Percentiles rank a stretch among this genome's conserved stretches.
These are phyloP conservation scores for Hypoxylon rickii DNA, from an alignment of 495 filamentous ascomycete species.

Conservation along the genomic window DNA sequence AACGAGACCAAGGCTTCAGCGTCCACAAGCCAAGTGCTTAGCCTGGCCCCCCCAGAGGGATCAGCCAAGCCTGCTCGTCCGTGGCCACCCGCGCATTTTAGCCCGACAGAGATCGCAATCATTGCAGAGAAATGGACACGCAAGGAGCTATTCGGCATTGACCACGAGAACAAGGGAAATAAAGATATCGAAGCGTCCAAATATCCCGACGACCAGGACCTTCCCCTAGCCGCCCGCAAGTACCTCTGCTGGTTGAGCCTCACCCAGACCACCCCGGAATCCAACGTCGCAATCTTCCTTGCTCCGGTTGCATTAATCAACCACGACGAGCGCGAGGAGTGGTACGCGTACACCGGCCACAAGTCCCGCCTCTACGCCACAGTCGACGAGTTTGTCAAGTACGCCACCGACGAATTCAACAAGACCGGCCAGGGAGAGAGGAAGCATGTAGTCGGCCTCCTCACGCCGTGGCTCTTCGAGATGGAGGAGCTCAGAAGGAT, in stretches of 20 bases:
- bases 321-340: slow-evolving; percentile 11
- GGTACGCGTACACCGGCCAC: slow-evolving; percentile 19
- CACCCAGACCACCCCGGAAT: not conserved
- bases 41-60: not conserved
- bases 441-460: slow-evolving; percentile 17
- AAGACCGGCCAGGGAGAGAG: not conserved
- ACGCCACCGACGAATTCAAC: slow-evolving; percentile 8
- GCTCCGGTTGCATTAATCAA: slow-evolving; percentile 21
- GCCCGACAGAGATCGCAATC: slow-evolving; percentile 13
- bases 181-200: not conserved
- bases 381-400: slow-evolving; percentile 15
- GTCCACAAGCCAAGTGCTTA: not conserved
- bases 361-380: slow-evolving; percentile 29
- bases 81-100: slow-evolving; percentile 20
- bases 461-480: slow-evolving; percentile 28
- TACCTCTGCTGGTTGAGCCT: slow-evolving; percentile 21
- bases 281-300: slow-evolving; percentile 14
- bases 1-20: not conserved
- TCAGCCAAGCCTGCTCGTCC: not conserved
- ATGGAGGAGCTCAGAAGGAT: not conserved
- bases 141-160: slow-evolving; percentile 16
- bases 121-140: slow-evolving; percentile 5
- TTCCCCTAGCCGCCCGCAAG: slow-evolving; percentile 1
- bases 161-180: not conserved
- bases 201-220: slow-evolving; percentile 17